Percentiles rank a stretch among this genome's conserved stretches.
Conservation (phyloP, 805 yeast species). For the Kregervanrija pseudodelftensis region DNA sequence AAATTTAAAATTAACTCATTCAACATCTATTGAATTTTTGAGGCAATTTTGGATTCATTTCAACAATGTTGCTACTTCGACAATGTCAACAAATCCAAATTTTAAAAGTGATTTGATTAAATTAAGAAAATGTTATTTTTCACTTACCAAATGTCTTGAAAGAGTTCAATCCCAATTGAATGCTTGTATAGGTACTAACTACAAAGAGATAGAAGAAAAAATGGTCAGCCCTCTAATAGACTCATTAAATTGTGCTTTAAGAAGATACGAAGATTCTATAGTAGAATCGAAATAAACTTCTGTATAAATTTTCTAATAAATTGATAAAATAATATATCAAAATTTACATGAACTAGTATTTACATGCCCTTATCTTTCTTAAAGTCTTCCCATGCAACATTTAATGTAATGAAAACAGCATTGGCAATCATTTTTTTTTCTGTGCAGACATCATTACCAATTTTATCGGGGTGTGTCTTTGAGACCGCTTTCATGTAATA, state of each 20-base stretch:
- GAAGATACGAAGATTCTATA: conserved; percentile 37
- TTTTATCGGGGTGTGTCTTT: conserved; percentile 79
- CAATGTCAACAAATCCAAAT: conserved; percentile 24
- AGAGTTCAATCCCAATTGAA: conserved; percentile 31
- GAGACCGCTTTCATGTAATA: conserved; percentile 77
- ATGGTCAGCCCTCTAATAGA: conserved; percentile 36
- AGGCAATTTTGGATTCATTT: conserved; percentile 69
- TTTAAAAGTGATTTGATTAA: conserved; percentile 25
- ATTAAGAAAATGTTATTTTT: conserved; percentile 39
- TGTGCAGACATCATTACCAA: conserved; percentile 46
- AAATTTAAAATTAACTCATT: conserved; percentile 52
- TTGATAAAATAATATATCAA: neutral
- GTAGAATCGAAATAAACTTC: conserved; percentile 14
- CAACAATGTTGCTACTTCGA: conserved; percentile 28
- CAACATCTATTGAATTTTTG: conserved; percentile 68
- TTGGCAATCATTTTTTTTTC: conserved; percentile 83
- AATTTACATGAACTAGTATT: neutral
- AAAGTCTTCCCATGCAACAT: conserved; percentile 86
- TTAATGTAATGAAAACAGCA: conserved; percentile 73
- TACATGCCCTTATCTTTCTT: conserved; percentile 25
- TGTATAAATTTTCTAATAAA: neutral
- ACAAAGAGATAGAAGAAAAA: conserved; percentile 11
- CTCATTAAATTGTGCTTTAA: conserved; percentile 40
- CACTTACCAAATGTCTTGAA: conserved; percentile 40
- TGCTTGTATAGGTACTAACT: conserved; percentile 10